Percentiles rank a stretch among this genome's conserved stretches.
Evolutionary conservation across 1,284 basidiomycete species (phyloP).

Genomic region (Trichosporon ovoides): DNA sequence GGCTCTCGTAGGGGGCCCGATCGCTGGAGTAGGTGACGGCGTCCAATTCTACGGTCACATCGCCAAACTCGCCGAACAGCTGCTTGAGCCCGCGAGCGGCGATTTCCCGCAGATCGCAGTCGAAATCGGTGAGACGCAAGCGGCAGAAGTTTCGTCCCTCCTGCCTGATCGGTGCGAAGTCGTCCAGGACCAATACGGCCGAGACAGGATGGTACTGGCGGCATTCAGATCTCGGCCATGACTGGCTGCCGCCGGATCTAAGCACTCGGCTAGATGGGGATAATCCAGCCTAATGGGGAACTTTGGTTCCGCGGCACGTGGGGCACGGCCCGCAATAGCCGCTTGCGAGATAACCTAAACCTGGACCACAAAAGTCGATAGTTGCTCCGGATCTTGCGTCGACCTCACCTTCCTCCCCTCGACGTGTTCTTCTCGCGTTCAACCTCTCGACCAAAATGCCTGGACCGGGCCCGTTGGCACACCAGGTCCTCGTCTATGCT

Average conservation of each 20-base stretch:
- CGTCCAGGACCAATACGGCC: constrained; percentile 72
- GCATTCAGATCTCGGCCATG: constrained; percentile 1
- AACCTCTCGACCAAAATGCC: constrained; percentile 26
- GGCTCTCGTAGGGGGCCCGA: constrained; percentile 70
- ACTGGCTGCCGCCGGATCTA: not conserved
- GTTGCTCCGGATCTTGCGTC: not conserved
- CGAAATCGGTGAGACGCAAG: constrained; percentile 74
- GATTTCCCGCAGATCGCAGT: constrained; percentile 56
- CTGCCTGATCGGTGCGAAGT: constrained; percentile 57
- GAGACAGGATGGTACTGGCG: constrained; percentile 46
- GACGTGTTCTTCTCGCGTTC: too few relatives aligned
- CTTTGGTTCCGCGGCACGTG: constrained; percentile 2
- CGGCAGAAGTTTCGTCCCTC: constrained; percentile 57
- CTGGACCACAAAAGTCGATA: not conserved
- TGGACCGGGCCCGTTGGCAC: constrained; percentile 35
- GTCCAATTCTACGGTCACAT: constrained; percentile 74
- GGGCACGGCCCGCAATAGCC: constrained; percentile 4
- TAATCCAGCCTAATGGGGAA: not conserved
- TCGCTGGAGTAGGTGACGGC: constrained; percentile 58
- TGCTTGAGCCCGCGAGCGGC: constrained; percentile 45
- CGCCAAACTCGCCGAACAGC: constrained; percentile 54
- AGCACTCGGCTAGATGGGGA: not conserved
- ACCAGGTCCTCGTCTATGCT: constrained; percentile 69
- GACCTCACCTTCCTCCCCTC: not conserved
- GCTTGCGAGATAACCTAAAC: constrained; percentile 2